A percentile compares a stretch with the other conserved stretches of the same genome.
These are phyloP conservation scores for Grosmannia huntii DNA, from an alignment of 2,329 filamentous ascomycete species.

Conservation along the genomic window DNA sequence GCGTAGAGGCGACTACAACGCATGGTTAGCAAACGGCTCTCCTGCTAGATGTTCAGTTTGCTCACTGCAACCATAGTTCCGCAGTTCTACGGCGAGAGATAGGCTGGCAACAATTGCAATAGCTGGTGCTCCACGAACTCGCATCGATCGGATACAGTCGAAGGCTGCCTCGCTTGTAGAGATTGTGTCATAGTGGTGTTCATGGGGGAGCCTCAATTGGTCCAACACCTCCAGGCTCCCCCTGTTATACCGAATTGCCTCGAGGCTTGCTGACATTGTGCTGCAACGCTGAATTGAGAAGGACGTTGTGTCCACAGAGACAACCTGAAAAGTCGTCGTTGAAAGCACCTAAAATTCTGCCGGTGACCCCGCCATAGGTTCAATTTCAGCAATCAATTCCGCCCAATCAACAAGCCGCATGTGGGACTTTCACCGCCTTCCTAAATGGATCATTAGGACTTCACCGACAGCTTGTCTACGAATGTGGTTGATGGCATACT, in stretches of 20 bases:
- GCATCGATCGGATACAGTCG: conserved; percentile 71
- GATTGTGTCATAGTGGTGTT: conserved; percentile 65
- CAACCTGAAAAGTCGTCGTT: neutral
- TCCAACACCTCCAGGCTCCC: conserved; percentile 67
- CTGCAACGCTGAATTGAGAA: conserved; percentile 6
- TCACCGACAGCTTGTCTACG: neutral
- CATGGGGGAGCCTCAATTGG: conserved; percentile 70
- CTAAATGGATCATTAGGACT: neutral
- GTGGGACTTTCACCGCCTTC: conserved; percentile 5
- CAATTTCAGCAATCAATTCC: neutral
- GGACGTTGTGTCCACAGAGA: neutral
- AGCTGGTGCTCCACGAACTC: conserved; percentile 72
- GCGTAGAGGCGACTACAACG: conserved; percentile 24
- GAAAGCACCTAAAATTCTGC: neutral
- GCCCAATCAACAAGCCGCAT: neutral
- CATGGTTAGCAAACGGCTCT: neutral
- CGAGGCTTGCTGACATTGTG: conserved; percentile 33
- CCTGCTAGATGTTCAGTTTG: conserved; percentile 1
- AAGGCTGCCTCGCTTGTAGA: conserved; percentile 62
- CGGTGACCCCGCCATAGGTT: neutral
- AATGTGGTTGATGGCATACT: neutral
- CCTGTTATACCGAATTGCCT: conserved; percentile 65
- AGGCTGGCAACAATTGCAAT: conserved; percentile 97
- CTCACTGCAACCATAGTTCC: conserved; percentile 36
- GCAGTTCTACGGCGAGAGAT: conserved; percentile 73